phyloP scores from a whole-genome alignment of 768 basidiomycete species.

The Neoboletus brunneissimus region DNA sequence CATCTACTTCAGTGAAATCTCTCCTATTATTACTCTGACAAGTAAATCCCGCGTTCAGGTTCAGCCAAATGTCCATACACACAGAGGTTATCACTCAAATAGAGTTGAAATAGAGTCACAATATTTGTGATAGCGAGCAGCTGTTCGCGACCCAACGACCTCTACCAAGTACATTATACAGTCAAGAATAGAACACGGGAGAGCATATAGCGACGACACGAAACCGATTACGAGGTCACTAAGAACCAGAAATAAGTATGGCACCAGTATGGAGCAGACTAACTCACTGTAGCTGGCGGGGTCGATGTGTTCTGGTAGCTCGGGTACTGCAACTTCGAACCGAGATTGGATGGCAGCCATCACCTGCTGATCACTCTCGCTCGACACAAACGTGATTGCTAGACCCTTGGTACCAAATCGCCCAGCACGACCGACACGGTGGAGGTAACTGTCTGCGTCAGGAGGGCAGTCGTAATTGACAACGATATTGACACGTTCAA shows the following conservation, averaged over 20 bases:
- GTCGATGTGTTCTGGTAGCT: conserved; percentile 91
- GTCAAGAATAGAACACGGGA: conserved; percentile 3
- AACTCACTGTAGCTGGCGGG: conserved; percentile 92
- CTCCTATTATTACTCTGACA: background rate
- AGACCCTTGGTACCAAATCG: conserved; percentile 99
- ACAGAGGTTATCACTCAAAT: conserved; percentile 1
- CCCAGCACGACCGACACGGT: conserved; percentile 98
- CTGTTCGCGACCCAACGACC: conserved; percentile 1
- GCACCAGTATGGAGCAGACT: background rate
- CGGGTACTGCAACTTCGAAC: conserved; percentile 96
- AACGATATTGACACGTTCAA: conserved; percentile 99
- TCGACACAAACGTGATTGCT: conserved; percentile 94
- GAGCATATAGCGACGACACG: conserved; percentile 9
- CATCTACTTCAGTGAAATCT: background rate
- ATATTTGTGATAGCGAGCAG: conserved; percentile 3
- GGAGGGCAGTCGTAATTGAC: conserved; percentile 98
- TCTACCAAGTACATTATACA: conserved; percentile 26
- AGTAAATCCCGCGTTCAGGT: background rate
- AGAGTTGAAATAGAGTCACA: conserved; percentile 3
- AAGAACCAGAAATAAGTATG: background rate
- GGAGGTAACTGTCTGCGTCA: conserved; percentile 97
- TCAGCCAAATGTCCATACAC: background rate
- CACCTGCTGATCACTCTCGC: conserved; percentile 89
- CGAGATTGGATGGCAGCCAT: conserved; percentile 92
- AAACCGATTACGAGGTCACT: conserved; percentile 46